Base-by-base conservation (phyloP, 345 rosid species). In the Raphanus sativus region DNA sequence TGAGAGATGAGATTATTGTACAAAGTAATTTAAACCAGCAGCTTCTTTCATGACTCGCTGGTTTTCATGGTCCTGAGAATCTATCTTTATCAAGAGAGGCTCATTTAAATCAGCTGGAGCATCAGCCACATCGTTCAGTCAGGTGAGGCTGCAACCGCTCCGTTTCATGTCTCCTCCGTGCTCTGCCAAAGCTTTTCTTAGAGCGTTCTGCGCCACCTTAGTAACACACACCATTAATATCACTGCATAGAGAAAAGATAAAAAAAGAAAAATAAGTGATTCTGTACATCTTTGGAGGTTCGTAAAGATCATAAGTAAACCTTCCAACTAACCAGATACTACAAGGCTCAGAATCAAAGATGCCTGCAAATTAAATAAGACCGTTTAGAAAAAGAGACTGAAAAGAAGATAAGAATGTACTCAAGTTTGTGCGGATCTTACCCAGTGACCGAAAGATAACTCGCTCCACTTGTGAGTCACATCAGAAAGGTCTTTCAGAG, bases 401-500 rank as follows among this genome's bases (percentile, higher is more conserved):
- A 60, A 42, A 71, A 33, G 16, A 62, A 48, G 71, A 10, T 1
- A 17, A 3, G 2, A 77, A 34, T 24, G 5, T 11, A 4, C 3
- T 42, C 12, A 42, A 45, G 9, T 17, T 60, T 33, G 73, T 5
- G 58, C n/a, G 6, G 70, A 85, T 30, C 72, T 87, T 85, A 92
- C 99, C 99, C 96, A 95, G 64, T 94, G 97, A 63, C 94, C 71
- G 45, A 84, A 76, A 38, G 99, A 95, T 82, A 95, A 85, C 48
- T 87, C 94, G 40, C 88, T 87, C 99, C 99, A 95, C 21, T 94
- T 94, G 87, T 92, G 97, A 8, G 98, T 95, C 80, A 95, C 99
- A 75, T 95, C 99, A 78, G 99, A 95, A 77, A 95, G 88, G 87
- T 95, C 98, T 84, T 95, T 95, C 30, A 95, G 89, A 59, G 99